These are phyloP conservation scores for Lasiodiplodia hormozganensis DNA, from an alignment of 2,329 filamentous ascomycete species.

Conservation along the genomic window DNA sequence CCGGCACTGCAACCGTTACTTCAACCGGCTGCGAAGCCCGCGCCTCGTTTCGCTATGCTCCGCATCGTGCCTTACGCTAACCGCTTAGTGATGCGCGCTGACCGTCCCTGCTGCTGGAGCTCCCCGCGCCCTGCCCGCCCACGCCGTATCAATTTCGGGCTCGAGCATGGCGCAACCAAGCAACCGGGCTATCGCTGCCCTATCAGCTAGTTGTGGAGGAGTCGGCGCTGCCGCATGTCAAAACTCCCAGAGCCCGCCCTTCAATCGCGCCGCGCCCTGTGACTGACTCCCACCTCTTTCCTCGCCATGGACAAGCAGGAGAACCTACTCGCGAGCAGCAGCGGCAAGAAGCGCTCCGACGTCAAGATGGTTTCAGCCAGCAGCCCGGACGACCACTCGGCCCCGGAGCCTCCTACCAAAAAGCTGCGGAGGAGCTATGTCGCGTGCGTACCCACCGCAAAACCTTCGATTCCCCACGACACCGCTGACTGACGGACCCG, in stretches of 20 bases:
- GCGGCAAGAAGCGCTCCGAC: constrained; percentile 21
- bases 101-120: neutral
- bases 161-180: constrained; percentile 18
- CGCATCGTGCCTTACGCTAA: constrained; percentile 25
- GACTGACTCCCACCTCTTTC: neutral
- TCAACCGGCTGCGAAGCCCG: constrained; percentile 15
- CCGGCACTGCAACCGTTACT: constrained; percentile 12
- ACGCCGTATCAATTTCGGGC: constrained; percentile 26
- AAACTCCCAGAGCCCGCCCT: constrained; percentile 7
- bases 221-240: constrained; percentile 10
- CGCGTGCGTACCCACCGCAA: constrained; percentile 21
- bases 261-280: neutral
- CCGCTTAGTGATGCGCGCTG: constrained; percentile 22
- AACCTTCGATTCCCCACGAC: neutral
- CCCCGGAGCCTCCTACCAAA: constrained; percentile 26
- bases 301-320: constrained; percentile 18
- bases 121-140: constrained; percentile 10
- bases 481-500: neutral
- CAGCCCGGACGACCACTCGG: constrained; percentile 20
- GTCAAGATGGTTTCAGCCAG: constrained; percentile 7
- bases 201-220: constrained; percentile 25
- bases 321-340: constrained; percentile 22
- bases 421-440: constrained; percentile 28
- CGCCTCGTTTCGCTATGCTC: constrained; percentile 7
- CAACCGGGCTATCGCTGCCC: constrained; percentile 27